A percentile compares a stretch with the other conserved stretches of the same genome.
phyloP scores from a whole-genome alignment of 257 asterid genomes.

The Eustoma russellianum region DNA sequence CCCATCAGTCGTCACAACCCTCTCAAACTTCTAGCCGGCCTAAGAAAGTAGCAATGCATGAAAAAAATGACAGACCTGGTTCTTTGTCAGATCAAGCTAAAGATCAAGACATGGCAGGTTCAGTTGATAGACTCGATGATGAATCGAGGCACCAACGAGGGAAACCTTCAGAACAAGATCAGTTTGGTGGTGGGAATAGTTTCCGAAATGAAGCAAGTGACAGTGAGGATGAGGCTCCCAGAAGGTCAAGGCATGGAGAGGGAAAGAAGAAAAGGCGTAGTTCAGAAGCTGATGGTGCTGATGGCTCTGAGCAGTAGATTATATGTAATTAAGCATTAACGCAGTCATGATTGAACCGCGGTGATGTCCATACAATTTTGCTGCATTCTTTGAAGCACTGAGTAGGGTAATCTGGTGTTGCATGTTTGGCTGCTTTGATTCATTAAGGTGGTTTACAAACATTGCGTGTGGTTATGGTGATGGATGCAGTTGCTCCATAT shows the following conservation, averaged over 20 bases:
- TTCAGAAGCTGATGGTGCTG: conserved; percentile 29
- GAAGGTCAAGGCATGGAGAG: conserved; percentile 85
- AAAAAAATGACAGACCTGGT: conserved; percentile 30
- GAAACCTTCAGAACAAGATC: conserved; percentile 36
- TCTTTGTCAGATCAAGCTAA: conserved; percentile 43
- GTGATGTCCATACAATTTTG: no score
- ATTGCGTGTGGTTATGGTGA: no score
- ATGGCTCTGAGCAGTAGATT: conserved; percentile 23
- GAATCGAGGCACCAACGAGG: conserved; percentile 36
- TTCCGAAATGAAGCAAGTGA: conserved; percentile 56
- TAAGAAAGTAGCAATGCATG: conserved; percentile 29
- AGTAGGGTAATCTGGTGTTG: no score
- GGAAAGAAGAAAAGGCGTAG: conserved; percentile 69
- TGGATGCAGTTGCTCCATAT: no score
- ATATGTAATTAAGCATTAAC: no score
- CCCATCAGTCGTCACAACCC: conserved; percentile 34
- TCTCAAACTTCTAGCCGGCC: conserved; percentile 37
- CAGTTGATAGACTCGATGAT: conserved; percentile 25
- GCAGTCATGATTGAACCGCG: no score
- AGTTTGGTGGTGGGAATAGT: conserved; percentile 38
- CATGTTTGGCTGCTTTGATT: no score
- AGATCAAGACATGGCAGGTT: conserved; percentile 44
- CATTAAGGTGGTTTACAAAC: no score
- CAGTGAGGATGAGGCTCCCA: conserved; percentile 88
- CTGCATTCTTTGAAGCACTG: no score